Percentiles rank a stretch among this genome's conserved stretches.
These are phyloP conservation scores for Pseudevernia furfuracea DNA, from an alignment of 495 filamentous ascomycete species.

Conservation along the genomic window DNA sequence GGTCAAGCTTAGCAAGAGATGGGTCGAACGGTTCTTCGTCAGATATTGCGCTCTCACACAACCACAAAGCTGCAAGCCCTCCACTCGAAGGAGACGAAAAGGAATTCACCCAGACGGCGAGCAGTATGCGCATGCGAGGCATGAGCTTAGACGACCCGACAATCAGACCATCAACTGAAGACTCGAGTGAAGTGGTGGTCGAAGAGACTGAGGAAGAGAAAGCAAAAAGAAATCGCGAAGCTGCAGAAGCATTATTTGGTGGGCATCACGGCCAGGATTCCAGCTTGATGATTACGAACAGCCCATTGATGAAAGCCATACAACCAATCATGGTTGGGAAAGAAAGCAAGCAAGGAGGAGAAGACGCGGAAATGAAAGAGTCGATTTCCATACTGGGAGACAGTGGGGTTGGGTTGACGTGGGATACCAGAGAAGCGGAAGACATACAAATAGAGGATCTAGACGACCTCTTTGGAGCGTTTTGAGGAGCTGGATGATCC, in stretches of 20 bases:
- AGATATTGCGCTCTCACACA: conserved; percentile 46
- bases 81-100: conserved; percentile 91
- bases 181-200: conserved; percentile 24
- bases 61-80: conserved; percentile 66
- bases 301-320: conserved; percentile 33
- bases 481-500: conserved; percentile 34
- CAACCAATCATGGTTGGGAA: conserved; percentile 13
- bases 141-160: conserved; percentile 42
- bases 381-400: conserved; percentile 40
- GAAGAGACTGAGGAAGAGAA: conserved; percentile 41
- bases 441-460: conserved; percentile 87
- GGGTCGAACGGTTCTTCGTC: conserved; percentile 31
- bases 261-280: conserved; percentile 31
- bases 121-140: conserved; percentile 71
- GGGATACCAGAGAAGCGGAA: conserved; percentile 55
- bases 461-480: conserved; percentile 73
- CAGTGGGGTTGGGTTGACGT: conserved; percentile 35
- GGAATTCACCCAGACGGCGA: conserved; percentile 92
- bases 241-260: conserved; percentile 47
- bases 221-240: conserved; percentile 43
- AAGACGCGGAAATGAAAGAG: conserved; percentile 40
- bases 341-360: conserved; percentile 22
- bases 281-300: conserved; percentile 29
- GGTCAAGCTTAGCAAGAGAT: conserved; percentile 33
- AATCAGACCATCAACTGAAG: conserved; percentile 30